Evolutionary conservation across 495 filamentous ascomycete genomes (phyloP).

Genomic region (Patellaria atrata): DNA sequence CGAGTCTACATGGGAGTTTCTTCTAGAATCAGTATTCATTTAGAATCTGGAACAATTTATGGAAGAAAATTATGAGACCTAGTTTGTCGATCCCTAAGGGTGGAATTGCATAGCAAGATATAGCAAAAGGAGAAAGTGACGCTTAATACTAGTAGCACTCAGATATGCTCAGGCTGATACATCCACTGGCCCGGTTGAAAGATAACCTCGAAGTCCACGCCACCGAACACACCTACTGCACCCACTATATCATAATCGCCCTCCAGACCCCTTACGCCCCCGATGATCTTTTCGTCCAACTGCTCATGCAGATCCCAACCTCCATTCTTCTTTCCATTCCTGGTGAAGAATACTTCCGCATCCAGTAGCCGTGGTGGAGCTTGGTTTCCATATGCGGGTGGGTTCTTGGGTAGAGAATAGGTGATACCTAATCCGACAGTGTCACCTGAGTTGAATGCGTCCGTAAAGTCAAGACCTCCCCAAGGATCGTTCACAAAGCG

Average conservation of each 20-base stretch:
- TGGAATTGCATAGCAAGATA: too few species aligned
- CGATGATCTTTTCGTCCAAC: constrained; percentile 47
- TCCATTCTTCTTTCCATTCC: constrained; percentile 47
- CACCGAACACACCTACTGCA: constrained; percentile 62
- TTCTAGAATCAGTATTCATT: too few species aligned
- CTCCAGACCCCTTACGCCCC: constrained; percentile 55
- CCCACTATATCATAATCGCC: constrained; percentile 70
- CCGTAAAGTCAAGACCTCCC: constrained; percentile 64
- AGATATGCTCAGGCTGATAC: constrained; percentile 12
- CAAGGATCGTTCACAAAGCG: constrained; percentile 74
- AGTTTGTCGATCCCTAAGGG: too few species aligned
- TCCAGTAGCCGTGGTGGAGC: constrained; percentile 15
- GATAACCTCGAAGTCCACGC: constrained; percentile 53
- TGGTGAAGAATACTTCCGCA: constrained; percentile 64
- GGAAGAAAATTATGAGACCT: too few species aligned
- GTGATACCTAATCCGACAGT: constrained; percentile 58
- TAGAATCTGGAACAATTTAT: too few species aligned
- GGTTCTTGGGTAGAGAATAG: constrained; percentile 33
- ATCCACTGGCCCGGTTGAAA: constrained; percentile 34
- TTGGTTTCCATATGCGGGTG: constrained; percentile 17
- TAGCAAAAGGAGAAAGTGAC: too few species aligned
- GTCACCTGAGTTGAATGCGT: constrained; percentile 38
- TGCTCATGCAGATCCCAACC: constrained; percentile 82
- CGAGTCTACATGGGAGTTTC: too few species aligned
- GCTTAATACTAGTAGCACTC: too few species aligned